Percentiles rank a stretch among this genome's conserved stretches.
Conservation (phyloP, 768 basidiomycete species). For the Rhodotorula toruloides region DNA sequence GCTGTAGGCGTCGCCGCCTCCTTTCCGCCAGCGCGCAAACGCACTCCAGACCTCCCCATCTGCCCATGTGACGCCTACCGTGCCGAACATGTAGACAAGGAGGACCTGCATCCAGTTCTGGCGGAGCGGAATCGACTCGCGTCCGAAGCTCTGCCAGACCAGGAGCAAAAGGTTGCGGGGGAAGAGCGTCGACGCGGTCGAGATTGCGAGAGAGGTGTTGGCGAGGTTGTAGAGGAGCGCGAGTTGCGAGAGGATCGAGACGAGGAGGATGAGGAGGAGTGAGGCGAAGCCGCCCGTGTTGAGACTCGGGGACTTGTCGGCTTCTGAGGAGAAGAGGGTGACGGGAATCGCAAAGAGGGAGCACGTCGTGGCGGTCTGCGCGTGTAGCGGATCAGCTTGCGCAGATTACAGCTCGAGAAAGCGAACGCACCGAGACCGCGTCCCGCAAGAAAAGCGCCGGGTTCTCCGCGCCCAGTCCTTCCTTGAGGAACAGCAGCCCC, state of each 20-base stretch:
- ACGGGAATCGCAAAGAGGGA: background rate
- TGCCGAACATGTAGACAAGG: slow-evolving; percentile 12
- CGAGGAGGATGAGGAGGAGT: background rate
- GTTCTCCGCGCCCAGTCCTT: background rate
- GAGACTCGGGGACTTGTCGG: background rate
- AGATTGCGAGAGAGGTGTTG: background rate
- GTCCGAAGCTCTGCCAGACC: background rate
- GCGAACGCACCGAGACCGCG: background rate
- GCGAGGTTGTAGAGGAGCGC: slow-evolving; percentile 4
- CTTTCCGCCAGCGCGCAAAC: background rate
- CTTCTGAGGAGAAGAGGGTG: background rate
- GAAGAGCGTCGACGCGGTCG: slow-evolving; percentile 9
- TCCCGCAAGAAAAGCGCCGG: background rate
- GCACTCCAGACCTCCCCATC: slow-evolving; percentile 1
- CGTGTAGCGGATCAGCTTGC: background rate
- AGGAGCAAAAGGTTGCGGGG: slow-evolving; percentile 24
- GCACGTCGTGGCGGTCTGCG: background rate
- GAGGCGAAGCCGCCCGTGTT: background rate
- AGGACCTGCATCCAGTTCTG: slow-evolving; percentile 25
- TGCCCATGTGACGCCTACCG: background rate
- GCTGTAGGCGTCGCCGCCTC: background rate
- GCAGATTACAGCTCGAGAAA: too few species aligned
- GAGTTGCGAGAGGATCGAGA: background rate
- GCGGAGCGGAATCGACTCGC: background rate
- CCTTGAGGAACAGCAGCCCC: slow-evolving; percentile 3